Base-by-base conservation (phyloP, 768 basidiomycete genomes). In the Boletus patriciae region DNA sequence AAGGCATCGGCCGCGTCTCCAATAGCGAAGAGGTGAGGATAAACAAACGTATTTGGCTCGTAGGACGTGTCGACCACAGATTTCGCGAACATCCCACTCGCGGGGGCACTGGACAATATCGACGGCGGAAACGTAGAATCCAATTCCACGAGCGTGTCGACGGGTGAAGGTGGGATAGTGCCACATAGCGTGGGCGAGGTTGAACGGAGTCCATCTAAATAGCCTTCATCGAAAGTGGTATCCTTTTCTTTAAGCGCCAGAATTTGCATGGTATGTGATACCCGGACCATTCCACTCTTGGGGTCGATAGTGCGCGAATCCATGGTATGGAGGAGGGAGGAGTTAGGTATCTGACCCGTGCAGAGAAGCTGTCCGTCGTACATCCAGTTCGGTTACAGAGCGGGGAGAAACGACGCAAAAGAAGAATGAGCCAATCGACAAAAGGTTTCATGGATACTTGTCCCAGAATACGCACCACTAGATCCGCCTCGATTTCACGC, bases 1-100 rank as follows among this genome's bases (percentile, higher is more conserved):
- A 84, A 86, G 6, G 83, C 83, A 65, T 86, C 83, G 1, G 84
- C 85, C 1, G 79, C 77, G 52, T 87, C 86, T 9, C 86, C 86
- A 7, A 86, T 68, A 10, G 79, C 84, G 62, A 86, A 88, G 13
- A 87, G 76, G 56, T 84, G 74, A 0, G 79, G 76, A 62, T 83
- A 82, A 19, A 59, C n/a, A 47, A 33, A 33, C 5, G 23, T 23
- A 9, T 27, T 18, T 21, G 33, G 37, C 21, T 42, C 36, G 21
- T 25, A 5, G 0, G 77, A 72, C 21, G 74, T 75, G 10, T 54
- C 56, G 44, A 18, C 18, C 31, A 43, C 36, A 4, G 49, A 15
- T 15, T 36, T 25, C n/a, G 23, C 25, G 10, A 43, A 34, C 21
- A 25, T 15, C 13, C 33, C 43, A 6, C 33, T 23, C 16, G 9